phyloP scores from a whole-genome alignment of 352 stramenopile species.

The Phytophthora crassamura region DNA sequence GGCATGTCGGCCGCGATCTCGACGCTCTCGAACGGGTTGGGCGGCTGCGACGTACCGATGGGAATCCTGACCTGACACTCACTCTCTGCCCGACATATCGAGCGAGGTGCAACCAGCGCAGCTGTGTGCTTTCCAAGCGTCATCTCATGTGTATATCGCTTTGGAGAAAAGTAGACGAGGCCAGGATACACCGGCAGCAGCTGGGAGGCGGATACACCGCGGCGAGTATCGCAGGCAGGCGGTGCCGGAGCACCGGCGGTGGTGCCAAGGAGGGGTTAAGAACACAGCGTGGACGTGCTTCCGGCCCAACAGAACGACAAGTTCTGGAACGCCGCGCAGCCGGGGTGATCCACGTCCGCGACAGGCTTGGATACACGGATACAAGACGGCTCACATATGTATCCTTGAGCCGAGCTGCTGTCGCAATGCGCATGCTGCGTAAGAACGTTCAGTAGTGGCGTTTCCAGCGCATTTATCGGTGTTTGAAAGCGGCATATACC shows the following conservation, averaged over 20 bases:
- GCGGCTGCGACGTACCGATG: neutral
- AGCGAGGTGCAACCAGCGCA: conserved; percentile 13
- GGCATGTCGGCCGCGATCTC: neutral
- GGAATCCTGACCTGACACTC: conserved; percentile 11
- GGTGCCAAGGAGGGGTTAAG: neutral
- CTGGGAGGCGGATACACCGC: conserved; percentile 24
- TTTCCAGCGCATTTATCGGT: no score
- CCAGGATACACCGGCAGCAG: conserved; percentile 26
- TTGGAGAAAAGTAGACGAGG: conserved; percentile 21
- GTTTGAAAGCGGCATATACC: no score
- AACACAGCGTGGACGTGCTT: neutral
- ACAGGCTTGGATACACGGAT: conserved; percentile 34
- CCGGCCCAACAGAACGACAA: conserved; percentile 15
- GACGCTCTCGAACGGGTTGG: conserved; percentile 12
- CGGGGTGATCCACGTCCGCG: conserved; percentile 7
- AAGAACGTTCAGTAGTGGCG: no score
- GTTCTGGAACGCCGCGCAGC: conserved; percentile 12
- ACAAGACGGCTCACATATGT: conserved; percentile 21
- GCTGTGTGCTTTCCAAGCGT: neutral
- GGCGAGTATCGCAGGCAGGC: conserved; percentile 10
- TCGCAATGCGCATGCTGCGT: conserved; percentile 8
- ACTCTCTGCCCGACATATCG: conserved; percentile 12
- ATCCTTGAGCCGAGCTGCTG: conserved; percentile 33
- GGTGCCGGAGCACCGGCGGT: neutral
- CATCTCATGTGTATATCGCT: conserved; percentile 32